Evolutionary conservation across 1,139 yeast species (phyloP).

Genomic region (Pichia sp.): DNA sequence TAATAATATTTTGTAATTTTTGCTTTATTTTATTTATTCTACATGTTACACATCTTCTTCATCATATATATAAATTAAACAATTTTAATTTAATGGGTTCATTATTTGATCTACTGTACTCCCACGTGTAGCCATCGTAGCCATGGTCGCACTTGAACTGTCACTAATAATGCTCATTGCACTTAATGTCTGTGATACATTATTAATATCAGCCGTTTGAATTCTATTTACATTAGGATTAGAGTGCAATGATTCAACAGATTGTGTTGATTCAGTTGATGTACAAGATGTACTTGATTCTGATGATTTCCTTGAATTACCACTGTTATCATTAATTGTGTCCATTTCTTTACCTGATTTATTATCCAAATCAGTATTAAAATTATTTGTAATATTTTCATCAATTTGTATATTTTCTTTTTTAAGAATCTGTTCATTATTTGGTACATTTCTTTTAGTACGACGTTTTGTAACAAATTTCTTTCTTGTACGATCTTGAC

Average conservation of each 20-base stretch:
- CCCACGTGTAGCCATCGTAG: slow-evolving; percentile 5
- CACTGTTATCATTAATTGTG: background rate
- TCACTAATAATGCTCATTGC: background rate
- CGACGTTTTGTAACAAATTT: slow-evolving; percentile 16
- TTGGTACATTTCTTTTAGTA: slow-evolving; percentile 9
- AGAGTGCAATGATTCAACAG: background rate
- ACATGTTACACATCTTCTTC: no score
- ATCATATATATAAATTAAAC: no score
- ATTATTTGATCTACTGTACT: slow-evolving; percentile 6
- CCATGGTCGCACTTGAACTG: background rate
- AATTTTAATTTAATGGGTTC: background rate
- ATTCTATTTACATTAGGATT: slow-evolving; percentile 5
- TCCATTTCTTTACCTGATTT: background rate
- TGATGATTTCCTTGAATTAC: background rate
- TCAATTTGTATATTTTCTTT: background rate
- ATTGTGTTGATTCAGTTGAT: background rate
- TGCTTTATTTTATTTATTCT: no score
- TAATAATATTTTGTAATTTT: no score
- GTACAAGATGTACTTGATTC: background rate
- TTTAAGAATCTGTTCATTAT: background rate
- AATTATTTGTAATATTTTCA: background rate
- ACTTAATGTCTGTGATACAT: slow-evolving; percentile 18
- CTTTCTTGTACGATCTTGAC: slow-evolving; percentile 13
- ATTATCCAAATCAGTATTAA: background rate
- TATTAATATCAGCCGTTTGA: slow-evolving; percentile 4